phyloP scores from a whole-genome alignment of 2,329 filamentous ascomycete genomes.

The Epichloe typhina region DNA sequence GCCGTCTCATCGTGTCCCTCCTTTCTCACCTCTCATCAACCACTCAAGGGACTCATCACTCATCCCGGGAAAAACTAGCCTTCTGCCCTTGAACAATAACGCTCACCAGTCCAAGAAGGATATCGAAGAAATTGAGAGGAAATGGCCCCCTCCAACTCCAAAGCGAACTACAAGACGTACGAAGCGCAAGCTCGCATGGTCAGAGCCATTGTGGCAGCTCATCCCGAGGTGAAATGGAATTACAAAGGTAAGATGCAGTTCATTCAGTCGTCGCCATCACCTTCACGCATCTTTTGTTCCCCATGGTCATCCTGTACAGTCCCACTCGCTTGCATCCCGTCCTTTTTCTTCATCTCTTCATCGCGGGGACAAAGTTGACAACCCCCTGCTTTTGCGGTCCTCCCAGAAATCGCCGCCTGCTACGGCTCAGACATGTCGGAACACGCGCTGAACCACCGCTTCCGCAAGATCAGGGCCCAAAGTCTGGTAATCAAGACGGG shows the following conservation, averaged over 20 bases:
- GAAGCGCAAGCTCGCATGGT: slow-evolving; percentile 48
- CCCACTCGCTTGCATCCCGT: not conserved
- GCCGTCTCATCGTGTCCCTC: no score
- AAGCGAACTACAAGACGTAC: slow-evolving; percentile 46
- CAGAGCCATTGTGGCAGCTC: slow-evolving; percentile 46
- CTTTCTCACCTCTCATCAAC: no score
- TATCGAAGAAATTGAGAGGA: not conserved
- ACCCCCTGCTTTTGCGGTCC: not conserved
- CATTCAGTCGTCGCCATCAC: slow-evolving; percentile 1
- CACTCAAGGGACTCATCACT: no score
- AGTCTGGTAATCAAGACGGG: slow-evolving; percentile 24
- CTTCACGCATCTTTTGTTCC: not conserved
- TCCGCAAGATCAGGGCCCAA: slow-evolving; percentile 33
- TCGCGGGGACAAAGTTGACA: slow-evolving; percentile 18
- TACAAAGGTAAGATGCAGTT: slow-evolving; percentile 40
- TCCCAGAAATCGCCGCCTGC: slow-evolving; percentile 32
- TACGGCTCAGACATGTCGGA: slow-evolving; percentile 37
- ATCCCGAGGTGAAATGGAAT: slow-evolving; percentile 41
- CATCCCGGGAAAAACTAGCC: no score
- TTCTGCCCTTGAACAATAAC: not conserved
- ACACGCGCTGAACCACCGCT: slow-evolving; percentile 36
- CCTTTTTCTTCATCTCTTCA: not conserved
- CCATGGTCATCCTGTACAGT: not conserved
- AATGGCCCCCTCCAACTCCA: slow-evolving; percentile 27
- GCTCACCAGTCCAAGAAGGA: not conserved